phyloP scores from a whole-genome alignment of 2,329 filamentous ascomycete species.

The Fusarium brachygibbosum region DNA sequence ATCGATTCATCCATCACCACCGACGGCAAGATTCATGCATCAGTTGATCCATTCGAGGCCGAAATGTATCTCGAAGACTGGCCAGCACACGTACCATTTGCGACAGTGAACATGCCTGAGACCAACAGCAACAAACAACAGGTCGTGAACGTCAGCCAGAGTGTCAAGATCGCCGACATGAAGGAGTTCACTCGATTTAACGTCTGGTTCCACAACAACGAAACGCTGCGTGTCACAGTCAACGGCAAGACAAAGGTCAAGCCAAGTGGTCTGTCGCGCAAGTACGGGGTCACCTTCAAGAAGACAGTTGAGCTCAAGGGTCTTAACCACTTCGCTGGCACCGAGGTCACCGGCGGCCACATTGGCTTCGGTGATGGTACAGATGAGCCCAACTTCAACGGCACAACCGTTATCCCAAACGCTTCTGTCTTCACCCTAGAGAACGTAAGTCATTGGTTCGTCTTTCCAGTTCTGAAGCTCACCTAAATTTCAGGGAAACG shows the following conservation, averaged over 20 bases:
- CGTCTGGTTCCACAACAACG: slow-evolving; percentile 64
- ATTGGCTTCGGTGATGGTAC: slow-evolving; percentile 58
- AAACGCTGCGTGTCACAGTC: slow-evolving; percentile 65
- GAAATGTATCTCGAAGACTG: slow-evolving; percentile 68
- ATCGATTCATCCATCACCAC: slow-evolving; percentile 70
- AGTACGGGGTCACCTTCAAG: slow-evolving; percentile 67
- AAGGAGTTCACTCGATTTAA: slow-evolving; percentile 68
- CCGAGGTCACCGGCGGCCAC: slow-evolving; percentile 64
- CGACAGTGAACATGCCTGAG: slow-evolving; percentile 64
- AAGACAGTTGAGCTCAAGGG: slow-evolving; percentile 67
- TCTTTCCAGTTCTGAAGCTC: slow-evolving; percentile 3
- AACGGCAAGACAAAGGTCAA: slow-evolving; percentile 66
- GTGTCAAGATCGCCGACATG: slow-evolving; percentile 61
- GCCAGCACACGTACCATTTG: slow-evolving; percentile 63
- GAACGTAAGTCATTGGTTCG: slow-evolving; percentile 62
- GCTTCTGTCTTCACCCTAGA: slow-evolving; percentile 73
- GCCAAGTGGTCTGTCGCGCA: slow-evolving; percentile 63
- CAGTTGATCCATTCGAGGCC: slow-evolving; percentile 64
- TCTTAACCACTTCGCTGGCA: slow-evolving; percentile 68
- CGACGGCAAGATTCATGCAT: slow-evolving; percentile 65
- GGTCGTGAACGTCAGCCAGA: slow-evolving; percentile 66
- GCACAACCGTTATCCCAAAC: slow-evolving; percentile 72
- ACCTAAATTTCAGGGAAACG: slow-evolving; percentile 65
- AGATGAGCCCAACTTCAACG: slow-evolving; percentile 72
- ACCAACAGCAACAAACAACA: slow-evolving; percentile 64